A percentile compares a stretch with the other conserved stretches of the same genome.
Conservation (phyloP, 73 alveolate genomes). For the Stentor roeselii region DNA sequence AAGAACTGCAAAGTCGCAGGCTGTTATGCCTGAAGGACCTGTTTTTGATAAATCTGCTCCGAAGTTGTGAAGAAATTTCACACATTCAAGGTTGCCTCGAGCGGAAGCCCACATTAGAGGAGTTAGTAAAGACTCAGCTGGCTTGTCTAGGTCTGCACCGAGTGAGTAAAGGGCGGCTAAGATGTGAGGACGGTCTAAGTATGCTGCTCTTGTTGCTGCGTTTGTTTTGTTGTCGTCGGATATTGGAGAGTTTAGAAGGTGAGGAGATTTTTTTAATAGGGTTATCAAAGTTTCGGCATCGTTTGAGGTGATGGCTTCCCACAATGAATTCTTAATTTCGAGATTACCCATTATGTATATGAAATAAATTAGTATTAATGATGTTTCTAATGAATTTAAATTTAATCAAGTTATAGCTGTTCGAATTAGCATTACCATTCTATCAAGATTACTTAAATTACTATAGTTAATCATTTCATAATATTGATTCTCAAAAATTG, state of each 20-base stretch:
- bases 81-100: slow-evolving; percentile 10
- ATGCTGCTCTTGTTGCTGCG: slow-evolving; percentile 30
- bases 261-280: slow-evolving; percentile 1
- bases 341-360: slow-evolving; percentile 19
- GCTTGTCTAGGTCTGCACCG: slow-evolving; percentile 12
- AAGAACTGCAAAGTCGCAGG: slow-evolving; percentile 29
- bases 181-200: neutral
- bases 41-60: slow-evolving; percentile 2
- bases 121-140: neutral
- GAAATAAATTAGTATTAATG: too few species aligned
- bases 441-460: too few species aligned
- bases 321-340: neutral
- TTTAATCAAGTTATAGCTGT: too few species aligned
- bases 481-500: too few species aligned
- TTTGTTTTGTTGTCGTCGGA: slow-evolving; percentile 12
- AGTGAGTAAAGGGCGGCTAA: neutral
- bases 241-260: slow-evolving; percentile 11
- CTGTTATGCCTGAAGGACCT: neutral
- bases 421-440: too few species aligned
- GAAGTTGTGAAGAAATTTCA: neutral
- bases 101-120: slow-evolving; percentile 32
- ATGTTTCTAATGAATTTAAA: too few species aligned
- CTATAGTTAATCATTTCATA: too few species aligned
- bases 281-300: neutral
- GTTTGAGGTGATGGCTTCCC: slow-evolving; percentile 12